Percentiles rank a stretch among this genome's conserved stretches.
Evolutionary conservation across 2,329 filamentous ascomycete genomes (phyloP).

Genomic region (Stemphylium lycopersici): DNA sequence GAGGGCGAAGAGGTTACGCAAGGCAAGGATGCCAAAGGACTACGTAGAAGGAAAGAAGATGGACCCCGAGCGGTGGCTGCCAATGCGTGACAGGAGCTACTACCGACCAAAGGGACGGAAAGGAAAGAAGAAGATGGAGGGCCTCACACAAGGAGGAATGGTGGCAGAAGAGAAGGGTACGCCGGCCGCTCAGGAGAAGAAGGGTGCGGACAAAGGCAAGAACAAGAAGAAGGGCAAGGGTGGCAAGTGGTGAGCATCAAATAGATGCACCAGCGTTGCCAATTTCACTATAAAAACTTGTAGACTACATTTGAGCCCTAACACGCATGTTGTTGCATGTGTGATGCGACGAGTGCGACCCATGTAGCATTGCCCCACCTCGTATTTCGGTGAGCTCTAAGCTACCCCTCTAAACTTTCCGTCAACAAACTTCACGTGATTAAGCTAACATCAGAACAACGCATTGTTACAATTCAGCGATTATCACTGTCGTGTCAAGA

Average conservation of each 20-base stretch:
- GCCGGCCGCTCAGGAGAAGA: constrained; percentile 40
- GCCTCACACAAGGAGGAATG: constrained; percentile 82
- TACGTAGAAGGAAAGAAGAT: constrained; percentile 78
- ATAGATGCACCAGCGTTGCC: background rate
- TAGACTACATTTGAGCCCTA: background rate
- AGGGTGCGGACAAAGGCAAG: constrained; percentile 42
- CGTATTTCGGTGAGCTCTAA: constrained; percentile 2
- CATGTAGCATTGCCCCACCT: constrained; percentile 9
- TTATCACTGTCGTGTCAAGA: background rate
- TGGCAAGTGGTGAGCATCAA: constrained; percentile 33
- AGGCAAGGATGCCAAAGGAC: constrained; percentile 71
- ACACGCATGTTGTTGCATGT: background rate
- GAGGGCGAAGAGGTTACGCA: constrained; percentile 64
- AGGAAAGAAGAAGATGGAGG: constrained; percentile 75
- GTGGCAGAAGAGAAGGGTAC: constrained; percentile 68
- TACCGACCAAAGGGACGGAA: constrained; percentile 93
- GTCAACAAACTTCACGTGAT: background rate
- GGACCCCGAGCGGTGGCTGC: constrained; percentile 93
- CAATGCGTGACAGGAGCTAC: constrained; percentile 83
- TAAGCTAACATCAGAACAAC: background rate
- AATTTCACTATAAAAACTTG: background rate
- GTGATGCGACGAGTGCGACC: constrained; percentile 2
- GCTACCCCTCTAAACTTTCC: constrained; percentile 9
- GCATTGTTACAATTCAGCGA: background rate
- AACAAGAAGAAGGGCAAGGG: constrained; percentile 48